phyloP scores from a whole-genome alignment of 2,329 filamentous ascomycete species.

The Zasmidium angulare region DNA sequence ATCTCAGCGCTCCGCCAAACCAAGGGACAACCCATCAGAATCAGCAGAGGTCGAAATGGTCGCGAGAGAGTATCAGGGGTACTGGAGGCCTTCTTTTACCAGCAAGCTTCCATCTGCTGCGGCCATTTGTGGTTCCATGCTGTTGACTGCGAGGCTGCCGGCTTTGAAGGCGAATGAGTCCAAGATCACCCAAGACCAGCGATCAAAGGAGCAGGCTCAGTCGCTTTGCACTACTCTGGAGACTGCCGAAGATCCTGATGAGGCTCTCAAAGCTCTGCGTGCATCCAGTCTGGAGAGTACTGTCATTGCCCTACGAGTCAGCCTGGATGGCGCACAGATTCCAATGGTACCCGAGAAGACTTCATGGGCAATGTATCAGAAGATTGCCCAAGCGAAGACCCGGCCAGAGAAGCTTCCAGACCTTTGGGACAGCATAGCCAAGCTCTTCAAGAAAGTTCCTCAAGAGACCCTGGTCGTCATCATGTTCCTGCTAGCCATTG shows the following conservation, averaged over 20 bases:
- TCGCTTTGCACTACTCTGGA: background rate
- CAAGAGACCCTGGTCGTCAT: constrained; percentile 14
- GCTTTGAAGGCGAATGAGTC: background rate
- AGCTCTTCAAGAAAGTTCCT: constrained; percentile 18
- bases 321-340: constrained; percentile 1
- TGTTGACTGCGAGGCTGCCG: constrained; percentile 11
- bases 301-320: background rate
- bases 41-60: constrained; percentile 19
- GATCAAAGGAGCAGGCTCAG: background rate
- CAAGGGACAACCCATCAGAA: background rate
- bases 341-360: constrained; percentile 4
- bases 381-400: constrained; percentile 7
- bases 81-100: constrained; percentile 17
- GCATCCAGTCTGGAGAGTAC: background rate
- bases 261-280: background rate
- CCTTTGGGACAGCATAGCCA: constrained; percentile 14
- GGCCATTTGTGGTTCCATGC: constrained; percentile 15
- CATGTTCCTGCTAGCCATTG: constrained; percentile 19
- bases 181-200: background rate
- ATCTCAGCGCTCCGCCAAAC: background rate
- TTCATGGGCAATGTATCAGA: constrained; percentile 14
- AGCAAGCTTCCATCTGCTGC: constrained; percentile 7
- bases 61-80: constrained; percentile 15
- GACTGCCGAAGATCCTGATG: background rate
- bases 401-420: constrained; percentile 4